A percentile compares a stretch with the other conserved stretches of the same genome.
Evolutionary conservation across 148 eudicot genomes (phyloP).

Genomic region (Pouteria glomerata): DNA sequence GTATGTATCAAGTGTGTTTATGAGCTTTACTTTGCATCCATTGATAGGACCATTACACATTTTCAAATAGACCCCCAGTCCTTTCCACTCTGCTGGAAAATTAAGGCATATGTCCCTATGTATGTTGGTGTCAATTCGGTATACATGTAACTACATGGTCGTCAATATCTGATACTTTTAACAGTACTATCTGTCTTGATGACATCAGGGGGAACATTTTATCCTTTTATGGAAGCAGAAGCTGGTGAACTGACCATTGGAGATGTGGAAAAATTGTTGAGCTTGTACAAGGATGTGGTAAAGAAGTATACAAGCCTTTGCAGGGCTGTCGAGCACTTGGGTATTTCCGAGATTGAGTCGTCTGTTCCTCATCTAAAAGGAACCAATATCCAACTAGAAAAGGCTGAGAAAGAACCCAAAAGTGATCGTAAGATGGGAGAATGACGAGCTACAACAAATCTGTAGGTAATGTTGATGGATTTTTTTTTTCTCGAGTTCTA

Average conservation of each 20-base stretch:
- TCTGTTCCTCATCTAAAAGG: constrained; percentile 3
- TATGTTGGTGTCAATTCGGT: neutral
- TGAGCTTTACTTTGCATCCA: neutral
- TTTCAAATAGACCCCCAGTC: neutral
- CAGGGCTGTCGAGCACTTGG: constrained; percentile 10
- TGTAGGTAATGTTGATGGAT: constrained; percentile 10
- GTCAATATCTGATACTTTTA: neutral
- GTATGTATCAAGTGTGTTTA: neutral
- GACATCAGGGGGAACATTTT: constrained; percentile 14
- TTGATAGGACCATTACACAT: neutral
- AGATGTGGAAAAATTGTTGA: constrained; percentile 20
- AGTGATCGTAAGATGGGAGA: neutral
- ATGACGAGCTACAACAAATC: neutral
- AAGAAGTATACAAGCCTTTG: constrained; percentile 19
- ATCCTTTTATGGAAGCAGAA: constrained; percentile 24
- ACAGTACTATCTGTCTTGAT: constrained; percentile 1
- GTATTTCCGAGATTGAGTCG: constrained; percentile 11
- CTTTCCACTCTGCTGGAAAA: neutral
- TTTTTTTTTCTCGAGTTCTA: neutral
- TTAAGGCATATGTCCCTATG: neutral
- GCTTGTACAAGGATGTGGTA: constrained; percentile 23
- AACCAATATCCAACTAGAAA: constrained; percentile 1
- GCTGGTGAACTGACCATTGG: constrained; percentile 21
- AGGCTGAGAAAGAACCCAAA: constrained; percentile 9
- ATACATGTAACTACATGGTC: neutral